Evolutionary conservation across 2,329 filamentous ascomycete species (phyloP).

Genomic region (Pezicula rhizophila): DNA sequence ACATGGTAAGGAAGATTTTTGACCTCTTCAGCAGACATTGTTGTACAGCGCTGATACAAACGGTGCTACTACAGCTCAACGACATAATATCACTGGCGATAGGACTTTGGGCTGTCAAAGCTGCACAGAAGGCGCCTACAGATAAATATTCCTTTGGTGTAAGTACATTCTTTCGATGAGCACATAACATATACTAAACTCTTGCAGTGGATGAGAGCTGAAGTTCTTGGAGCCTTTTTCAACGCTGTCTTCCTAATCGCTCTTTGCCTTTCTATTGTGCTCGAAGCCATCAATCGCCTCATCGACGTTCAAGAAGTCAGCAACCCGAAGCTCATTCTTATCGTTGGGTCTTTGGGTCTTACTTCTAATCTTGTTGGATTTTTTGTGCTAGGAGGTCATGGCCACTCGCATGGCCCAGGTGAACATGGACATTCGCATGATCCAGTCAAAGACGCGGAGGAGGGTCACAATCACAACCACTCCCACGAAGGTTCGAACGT

Average conservation of each 20-base stretch:
- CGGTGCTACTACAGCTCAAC: conserved; percentile 60
- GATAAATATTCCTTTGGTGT: conserved; percentile 95
- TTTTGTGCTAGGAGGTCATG: conserved; percentile 87
- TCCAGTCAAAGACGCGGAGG: conserved; percentile 24
- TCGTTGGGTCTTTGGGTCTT: conserved; percentile 82
- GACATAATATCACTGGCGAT: conserved; percentile 93
- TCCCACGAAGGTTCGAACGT: conserved; percentile 34
- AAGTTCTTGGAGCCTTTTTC: conserved; percentile 92
- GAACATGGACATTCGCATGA: conserved; percentile 35
- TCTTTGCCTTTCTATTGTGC: conserved; percentile 89
- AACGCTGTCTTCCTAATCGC: conserved; percentile 98
- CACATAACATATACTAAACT: conserved; percentile 17
- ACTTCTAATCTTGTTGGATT: conserved; percentile 85
- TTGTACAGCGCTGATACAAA: conserved; percentile 5
- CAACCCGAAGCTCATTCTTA: conserved; percentile 80
- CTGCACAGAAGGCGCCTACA: conserved; percentile 76
- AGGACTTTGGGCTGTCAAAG: conserved; percentile 90
- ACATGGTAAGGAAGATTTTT: conserved; percentile 63
- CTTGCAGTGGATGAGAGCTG: conserved; percentile 83
- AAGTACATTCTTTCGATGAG: conserved; percentile 31
- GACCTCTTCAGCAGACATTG: not conserved
- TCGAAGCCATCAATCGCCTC: conserved; percentile 89
- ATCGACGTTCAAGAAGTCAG: conserved; percentile 83
- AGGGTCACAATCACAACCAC: conserved; percentile 26
- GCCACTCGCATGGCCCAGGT: conserved; percentile 69